Base-by-base conservation (phyloP, 2,329 filamentous ascomycete species). In the Cladophialophora bantiana region DNA sequence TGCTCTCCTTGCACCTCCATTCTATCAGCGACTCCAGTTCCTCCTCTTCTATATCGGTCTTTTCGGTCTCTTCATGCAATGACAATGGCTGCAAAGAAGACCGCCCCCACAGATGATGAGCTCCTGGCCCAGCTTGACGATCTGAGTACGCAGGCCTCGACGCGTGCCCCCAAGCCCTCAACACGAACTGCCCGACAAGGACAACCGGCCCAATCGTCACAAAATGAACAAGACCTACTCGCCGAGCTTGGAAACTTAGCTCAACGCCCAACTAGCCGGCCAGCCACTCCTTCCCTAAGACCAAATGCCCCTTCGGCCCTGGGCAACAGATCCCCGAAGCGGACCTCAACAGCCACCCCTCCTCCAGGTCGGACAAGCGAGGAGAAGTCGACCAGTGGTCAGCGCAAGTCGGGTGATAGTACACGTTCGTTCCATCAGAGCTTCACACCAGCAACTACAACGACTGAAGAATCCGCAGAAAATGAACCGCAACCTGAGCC, bases 191-290 rank as follows among this genome's bases (percentile, higher is more conserved):
- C 68, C 15, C 62, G 71, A 36, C 71, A 66, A 40, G 66, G 69
- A 45, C 63, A 73, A n/a, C 52, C 71, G 26, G 59, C 66, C 20
- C 69, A 72, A 53, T 65, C 71, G 10, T 71, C 65, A 70, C 75
- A 78, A 67, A 74, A 75, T 15, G 85, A 89, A 74, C 86, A 92
- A 73, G 93, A 97, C 77, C 88, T 94, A 65, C 86, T 98, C 45
- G 93, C 93, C 69, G 94, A 97, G 74, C 87, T 98, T 68, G 92
- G 96, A 77, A 89, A 89, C 73, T 87, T 96, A 52, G 92, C 88
- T 74, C 88, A 91, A 77, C 84, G 89, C 75, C 86, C 91, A 36
- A 75, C 83, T 68, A 89, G 89, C 70, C 89, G 94, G 56, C 92
- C 94, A 15, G 90, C 92, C 74, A 98, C 94, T 1, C 95, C 94